Evolutionary conservation across 805 yeast genomes (phyloP), one percentile per base, ranked within the genome.

Genomic region (Spathaspora passalidarum): DNA sequence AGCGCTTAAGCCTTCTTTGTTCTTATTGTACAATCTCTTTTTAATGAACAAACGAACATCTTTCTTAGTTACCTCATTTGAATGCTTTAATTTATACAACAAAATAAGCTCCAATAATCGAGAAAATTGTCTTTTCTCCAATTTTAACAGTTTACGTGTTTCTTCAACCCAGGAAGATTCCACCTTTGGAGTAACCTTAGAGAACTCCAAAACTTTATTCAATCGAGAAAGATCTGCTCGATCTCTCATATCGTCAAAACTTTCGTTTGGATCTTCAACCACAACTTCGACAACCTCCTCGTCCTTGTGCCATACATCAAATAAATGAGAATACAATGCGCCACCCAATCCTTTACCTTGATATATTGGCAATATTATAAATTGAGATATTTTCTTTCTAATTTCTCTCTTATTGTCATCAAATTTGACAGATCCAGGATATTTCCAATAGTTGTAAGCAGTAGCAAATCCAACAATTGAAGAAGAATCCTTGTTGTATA

Each of bases 261-360:
- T 80, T 60, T 90, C 97, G 58, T 86, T 87, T 2, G 98, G 98
- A 61, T 94, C 99, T 61, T 94, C 98, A 3, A 94, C 89, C 0
- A 92, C 88, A 34, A 94, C 76, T 55, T 91, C 96, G 26, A 68
- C 65, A 19, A 90, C 80, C 1, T 57, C 49, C 0, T 61, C 56
- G 51, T 87, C 86, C 0, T 57, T 52, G 2, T 72, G 54, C 86
- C 96, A 89, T 38, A 61, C 50, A 2, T 73, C 68, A 45, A 78
- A 73, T 6, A 94, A 63, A 0, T 74, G 49, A 9, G 72, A 65
- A 61, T 92, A 92, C 22, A 92, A 64, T 14, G 65, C 61, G 3
- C 81, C 76, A 2, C 99, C 99, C 44, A 88, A 81, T 0, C 83
- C 80, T 40, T 75, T 68, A 4, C 82, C 79, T 62, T 92, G 98